These are phyloP conservation scores for Adenanthera pavonina DNA, from an alignment of 306 rosid species.

Conservation along the genomic window DNA sequence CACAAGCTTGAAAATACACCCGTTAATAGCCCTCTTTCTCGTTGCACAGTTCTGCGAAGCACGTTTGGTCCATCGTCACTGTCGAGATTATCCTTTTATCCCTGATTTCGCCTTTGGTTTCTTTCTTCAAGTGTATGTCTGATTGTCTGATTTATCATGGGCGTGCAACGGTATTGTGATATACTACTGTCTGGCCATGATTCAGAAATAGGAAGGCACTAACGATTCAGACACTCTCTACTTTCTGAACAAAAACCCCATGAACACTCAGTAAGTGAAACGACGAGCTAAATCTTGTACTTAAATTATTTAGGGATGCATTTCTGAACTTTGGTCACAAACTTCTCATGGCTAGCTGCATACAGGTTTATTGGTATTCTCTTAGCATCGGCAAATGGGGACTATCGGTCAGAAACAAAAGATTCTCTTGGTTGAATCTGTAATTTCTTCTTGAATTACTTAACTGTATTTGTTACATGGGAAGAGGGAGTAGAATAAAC, in stretches of 20 bases:
- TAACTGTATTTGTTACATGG: no score
- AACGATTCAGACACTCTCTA: background rate
- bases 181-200: background rate
- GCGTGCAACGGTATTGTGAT: background rate
- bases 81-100: background rate
- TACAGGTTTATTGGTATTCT: background rate
- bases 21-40: background rate
- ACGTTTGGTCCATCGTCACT: background rate
- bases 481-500: no score
- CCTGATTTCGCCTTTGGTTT: background rate
- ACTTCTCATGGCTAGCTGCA: no score
- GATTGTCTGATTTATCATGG: background rate
- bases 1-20: background rate
- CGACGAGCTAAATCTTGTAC: background rate
- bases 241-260: background rate
- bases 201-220: background rate
- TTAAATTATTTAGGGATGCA: no score
- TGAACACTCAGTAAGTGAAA: background rate
- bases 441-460: constrained; percentile 13
- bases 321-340: background rate
- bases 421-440: constrained; percentile 20
- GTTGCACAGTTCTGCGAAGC: background rate
- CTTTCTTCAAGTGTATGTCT: background rate
- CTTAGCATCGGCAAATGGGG: background rate
- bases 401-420: background rate